These are phyloP conservation scores for Prunus salicina DNA, from an alignment of 306 rosid species.

Conservation along the genomic window DNA sequence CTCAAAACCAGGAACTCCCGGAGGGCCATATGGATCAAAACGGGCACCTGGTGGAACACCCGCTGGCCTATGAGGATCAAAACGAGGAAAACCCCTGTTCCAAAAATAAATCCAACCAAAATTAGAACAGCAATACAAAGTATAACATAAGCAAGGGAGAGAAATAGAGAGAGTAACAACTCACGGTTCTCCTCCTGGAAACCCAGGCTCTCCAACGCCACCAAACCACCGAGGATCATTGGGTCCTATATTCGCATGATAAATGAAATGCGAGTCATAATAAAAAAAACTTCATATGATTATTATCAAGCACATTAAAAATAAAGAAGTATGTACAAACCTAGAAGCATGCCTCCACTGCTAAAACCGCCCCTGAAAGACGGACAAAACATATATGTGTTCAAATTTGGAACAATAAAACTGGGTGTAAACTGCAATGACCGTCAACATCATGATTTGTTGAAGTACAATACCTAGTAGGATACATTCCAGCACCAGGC, in stretches of 20 bases:
- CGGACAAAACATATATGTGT: conserved; percentile 5
- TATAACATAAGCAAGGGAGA: not conserved
- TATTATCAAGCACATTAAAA: too few relatives aligned
- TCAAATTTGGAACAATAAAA: not conserved
- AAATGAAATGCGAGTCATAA: conserved; percentile 6
- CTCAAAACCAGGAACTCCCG: conserved; percentile 83
- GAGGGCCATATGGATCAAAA: conserved; percentile 86
- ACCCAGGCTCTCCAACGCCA: conserved; percentile 46
- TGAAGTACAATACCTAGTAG: conserved; percentile 48
- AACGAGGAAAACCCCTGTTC: conserved; percentile 50
- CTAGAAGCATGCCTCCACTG: conserved; percentile 68
- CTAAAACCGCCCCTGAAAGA: conserved; percentile 53
- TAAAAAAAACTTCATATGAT: not conserved
- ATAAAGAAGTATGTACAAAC: conserved; percentile 36
- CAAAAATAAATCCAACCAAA: conserved; percentile 12
- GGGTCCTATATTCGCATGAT: conserved; percentile 52
- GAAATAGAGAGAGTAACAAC: conserved; percentile 28
- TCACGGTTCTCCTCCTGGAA: conserved; percentile 67
- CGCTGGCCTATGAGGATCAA: conserved; percentile 74
- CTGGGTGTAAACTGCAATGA: not conserved
- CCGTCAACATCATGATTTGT: conserved; percentile 7
- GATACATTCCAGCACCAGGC: conserved; percentile 71
- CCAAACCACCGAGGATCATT: conserved; percentile 68
- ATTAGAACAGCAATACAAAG: conserved; percentile 1
- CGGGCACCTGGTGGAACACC: conserved; percentile 86